These are phyloP conservation scores for Colletotrichum sojae DNA, from an alignment of 2,329 filamentous ascomycete species.

Conservation along the genomic window DNA sequence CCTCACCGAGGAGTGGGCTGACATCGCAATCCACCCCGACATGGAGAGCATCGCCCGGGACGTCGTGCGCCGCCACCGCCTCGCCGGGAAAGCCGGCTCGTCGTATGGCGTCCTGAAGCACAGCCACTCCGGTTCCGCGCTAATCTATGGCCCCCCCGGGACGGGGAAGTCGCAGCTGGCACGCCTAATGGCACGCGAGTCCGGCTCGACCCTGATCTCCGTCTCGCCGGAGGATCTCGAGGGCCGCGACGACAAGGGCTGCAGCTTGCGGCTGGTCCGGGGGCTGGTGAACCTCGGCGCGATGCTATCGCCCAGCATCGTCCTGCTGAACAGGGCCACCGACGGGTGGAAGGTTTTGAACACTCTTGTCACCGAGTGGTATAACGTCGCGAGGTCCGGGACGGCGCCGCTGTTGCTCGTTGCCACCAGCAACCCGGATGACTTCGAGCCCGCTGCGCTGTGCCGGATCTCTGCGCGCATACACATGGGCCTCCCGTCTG, in stretches of 20 bases:
- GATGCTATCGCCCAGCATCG: slow-evolving; percentile 46
- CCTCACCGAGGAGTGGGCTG: neutral
- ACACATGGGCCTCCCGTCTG: slow-evolving; percentile 10
- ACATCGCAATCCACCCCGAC: neutral
- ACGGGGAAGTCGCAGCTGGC: slow-evolving; percentile 49
- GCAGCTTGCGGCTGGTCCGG: slow-evolving; percentile 39
- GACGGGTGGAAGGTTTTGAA: neutral
- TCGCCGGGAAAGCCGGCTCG: neutral
- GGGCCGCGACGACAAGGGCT: slow-evolving; percentile 41
- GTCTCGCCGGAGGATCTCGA: slow-evolving; percentile 39
- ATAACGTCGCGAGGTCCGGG: neutral
- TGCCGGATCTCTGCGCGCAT: neutral
- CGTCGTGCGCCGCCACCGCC: neutral
- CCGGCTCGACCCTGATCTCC: slow-evolving; percentile 43
- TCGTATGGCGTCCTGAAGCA: slow-evolving; percentile 42
- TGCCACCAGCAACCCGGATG: neutral
- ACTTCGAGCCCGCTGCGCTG: neutral
- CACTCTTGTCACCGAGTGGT: neutral
- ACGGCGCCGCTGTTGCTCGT: slow-evolving; percentile 2
- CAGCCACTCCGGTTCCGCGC: slow-evolving; percentile 40
- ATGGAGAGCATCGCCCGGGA: neutral
- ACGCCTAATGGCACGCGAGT: slow-evolving; percentile 43
- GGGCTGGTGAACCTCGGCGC: slow-evolving; percentile 45
- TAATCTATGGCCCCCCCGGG: slow-evolving; percentile 48
- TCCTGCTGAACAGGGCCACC: slow-evolving; percentile 41